phyloP scores from a whole-genome alignment of 2,329 filamentous ascomycete species.

The Phyllosticta ampelicida region DNA sequence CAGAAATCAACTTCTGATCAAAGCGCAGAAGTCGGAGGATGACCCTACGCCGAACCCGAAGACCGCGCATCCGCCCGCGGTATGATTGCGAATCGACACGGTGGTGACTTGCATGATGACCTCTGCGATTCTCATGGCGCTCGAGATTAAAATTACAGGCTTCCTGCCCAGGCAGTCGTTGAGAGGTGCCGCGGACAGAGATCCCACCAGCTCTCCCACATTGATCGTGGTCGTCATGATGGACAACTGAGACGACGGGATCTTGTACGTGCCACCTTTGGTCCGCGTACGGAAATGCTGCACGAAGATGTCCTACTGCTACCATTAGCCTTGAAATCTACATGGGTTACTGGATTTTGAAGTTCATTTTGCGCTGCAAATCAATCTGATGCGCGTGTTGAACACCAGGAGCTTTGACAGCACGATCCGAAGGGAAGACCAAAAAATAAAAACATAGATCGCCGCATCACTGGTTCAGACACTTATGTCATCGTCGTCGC shows the following conservation, averaged over 20 bases:
- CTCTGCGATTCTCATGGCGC: conserved; percentile 19
- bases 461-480: background rate
- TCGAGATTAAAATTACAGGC: conserved; percentile 21
- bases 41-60: conserved; percentile 27
- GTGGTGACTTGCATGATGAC: conserved; percentile 10
- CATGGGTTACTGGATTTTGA: conserved; percentile 22
- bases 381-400: too few relatives aligned
- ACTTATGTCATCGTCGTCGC: background rate
- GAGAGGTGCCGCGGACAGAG: conserved; percentile 26
- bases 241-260: conserved; percentile 17
- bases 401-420: too few relatives aligned
- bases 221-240: conserved; percentile 32
- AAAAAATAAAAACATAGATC: background rate
- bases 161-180: conserved; percentile 28
- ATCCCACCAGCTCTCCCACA: conserved; percentile 29
- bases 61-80: conserved; percentile 13
- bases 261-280: conserved; percentile 20
- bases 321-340: background rate
- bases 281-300: conserved; percentile 23
- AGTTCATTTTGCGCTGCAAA: background rate
- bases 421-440: background rate
- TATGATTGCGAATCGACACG: conserved; percentile 1
- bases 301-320: conserved; percentile 22
- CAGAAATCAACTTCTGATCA: conserved; percentile 19
- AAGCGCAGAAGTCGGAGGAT: conserved; percentile 29